Conservation (phyloP, 2,329 filamentous ascomycete species). For the Arthrobotrys sphaeroides region DNA sequence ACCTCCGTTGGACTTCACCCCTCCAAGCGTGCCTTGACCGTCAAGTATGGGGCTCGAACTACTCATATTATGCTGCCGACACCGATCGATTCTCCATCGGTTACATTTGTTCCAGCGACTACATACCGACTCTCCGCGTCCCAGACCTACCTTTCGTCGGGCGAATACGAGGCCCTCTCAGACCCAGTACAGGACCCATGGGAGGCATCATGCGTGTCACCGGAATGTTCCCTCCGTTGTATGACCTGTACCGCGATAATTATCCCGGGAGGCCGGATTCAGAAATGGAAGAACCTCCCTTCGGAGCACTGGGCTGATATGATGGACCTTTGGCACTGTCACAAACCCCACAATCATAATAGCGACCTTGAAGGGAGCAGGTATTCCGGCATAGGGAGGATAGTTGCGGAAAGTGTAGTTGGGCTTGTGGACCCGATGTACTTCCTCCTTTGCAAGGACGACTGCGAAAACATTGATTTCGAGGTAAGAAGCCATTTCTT, state of each 20-base stretch:
- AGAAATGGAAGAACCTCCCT: slow-evolving; percentile 87
- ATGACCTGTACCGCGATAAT: slow-evolving; percentile 63
- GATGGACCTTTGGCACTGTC: slow-evolving; percentile 99
- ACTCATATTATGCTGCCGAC: slow-evolving; percentile 66
- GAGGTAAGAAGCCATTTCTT: slow-evolving; percentile 61
- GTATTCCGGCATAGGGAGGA: slow-evolving; percentile 63
- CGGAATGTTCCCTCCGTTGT: slow-evolving; percentile 59
- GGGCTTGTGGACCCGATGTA: slow-evolving; percentile 84
- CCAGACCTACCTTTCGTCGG: slow-evolving; percentile 55
- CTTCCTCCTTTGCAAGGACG: slow-evolving; percentile 74
- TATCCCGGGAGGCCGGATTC: slow-evolving; percentile 62
- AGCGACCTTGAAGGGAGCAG: slow-evolving; percentile 59
- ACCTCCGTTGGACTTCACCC: slow-evolving; percentile 56
- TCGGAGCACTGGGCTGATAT: slow-evolving; percentile 99
- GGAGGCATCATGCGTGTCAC: slow-evolving; percentile 66
- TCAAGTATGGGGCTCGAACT: slow-evolving; percentile 62
- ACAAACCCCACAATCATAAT: slow-evolving; percentile 78
- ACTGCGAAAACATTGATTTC: slow-evolving; percentile 66
- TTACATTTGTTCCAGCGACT: slow-evolving; percentile 64
- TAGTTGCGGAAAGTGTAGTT: slow-evolving; percentile 72
- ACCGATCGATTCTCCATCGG: slow-evolving; percentile 63
- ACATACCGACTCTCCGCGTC: slow-evolving; percentile 56
- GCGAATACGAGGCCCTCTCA: slow-evolving; percentile 25
- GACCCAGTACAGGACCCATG: slow-evolving; percentile 64
- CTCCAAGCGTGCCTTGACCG: slow-evolving; percentile 60